These are phyloP conservation scores for Tuber brumale DNA, from an alignment of 495 filamentous ascomycete genomes.

Conservation along the genomic window DNA sequence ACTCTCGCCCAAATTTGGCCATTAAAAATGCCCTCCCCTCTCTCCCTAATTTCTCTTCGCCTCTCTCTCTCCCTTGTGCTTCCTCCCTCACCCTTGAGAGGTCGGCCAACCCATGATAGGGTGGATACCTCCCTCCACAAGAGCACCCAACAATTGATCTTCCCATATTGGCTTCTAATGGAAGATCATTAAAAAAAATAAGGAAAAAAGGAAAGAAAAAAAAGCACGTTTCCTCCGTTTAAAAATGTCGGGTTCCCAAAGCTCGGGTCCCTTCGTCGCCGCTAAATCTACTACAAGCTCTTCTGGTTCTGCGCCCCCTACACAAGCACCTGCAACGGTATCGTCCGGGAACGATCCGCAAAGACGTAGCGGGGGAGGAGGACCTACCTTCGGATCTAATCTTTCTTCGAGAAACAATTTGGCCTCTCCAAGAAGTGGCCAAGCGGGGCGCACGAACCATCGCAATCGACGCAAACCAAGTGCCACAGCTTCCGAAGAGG, in stretches of 20 bases:
- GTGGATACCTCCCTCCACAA: conserved; percentile 1
- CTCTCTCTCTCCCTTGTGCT: background rate
- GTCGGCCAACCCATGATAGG: background rate
- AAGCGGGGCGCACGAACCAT: conserved; percentile 68
- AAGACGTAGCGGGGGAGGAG: conserved; percentile 57
- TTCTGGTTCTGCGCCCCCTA: conserved; percentile 23
- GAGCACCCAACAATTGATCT: background rate
- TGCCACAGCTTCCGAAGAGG: conserved; percentile 11
- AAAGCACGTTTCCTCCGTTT: background rate
- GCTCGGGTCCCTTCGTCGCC: conserved; percentile 23
- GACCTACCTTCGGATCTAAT: conserved; percentile 55
- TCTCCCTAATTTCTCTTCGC: background rate
- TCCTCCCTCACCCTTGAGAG: background rate
- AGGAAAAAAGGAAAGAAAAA: background rate
- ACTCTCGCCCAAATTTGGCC: background rate
- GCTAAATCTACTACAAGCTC: conserved; percentile 12
- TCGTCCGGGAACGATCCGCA: conserved; percentile 53
- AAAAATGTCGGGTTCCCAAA: conserved; percentile 22
- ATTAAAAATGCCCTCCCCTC: background rate
- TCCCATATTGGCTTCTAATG: background rate
- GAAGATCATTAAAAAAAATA: background rate
- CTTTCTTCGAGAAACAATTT: conserved; percentile 51
- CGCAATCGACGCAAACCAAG: conserved; percentile 51
- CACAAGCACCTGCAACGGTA: conserved; percentile 34
- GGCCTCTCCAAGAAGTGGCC: conserved; percentile 61